Percentiles rank a stretch among this genome's conserved stretches.
Evolutionary conservation across 2,329 filamentous ascomycete species (phyloP).

Genomic region (Phyllosticta citrichinensis): DNA sequence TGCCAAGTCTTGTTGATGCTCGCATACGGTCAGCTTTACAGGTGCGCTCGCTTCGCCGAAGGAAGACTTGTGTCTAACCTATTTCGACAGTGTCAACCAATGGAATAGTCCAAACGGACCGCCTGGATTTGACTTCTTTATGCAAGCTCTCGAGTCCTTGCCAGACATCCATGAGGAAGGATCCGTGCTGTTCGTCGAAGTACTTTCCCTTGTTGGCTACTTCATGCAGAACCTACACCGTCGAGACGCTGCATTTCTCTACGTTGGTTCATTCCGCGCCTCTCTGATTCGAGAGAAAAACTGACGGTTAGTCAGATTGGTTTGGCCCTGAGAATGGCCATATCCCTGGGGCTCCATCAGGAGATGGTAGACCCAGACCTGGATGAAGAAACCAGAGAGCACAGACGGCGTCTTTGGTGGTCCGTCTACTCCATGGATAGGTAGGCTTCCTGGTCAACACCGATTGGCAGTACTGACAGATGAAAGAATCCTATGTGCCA

Average conservation of each 20-base stretch:
- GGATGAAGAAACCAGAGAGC: constrained; percentile 36
- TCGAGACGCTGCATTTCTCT: constrained; percentile 45
- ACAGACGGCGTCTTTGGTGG: constrained; percentile 46
- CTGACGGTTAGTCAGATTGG: constrained; percentile 15
- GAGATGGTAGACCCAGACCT: constrained; percentile 35
- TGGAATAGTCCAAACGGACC: constrained; percentile 44
- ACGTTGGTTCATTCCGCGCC: constrained; percentile 16
- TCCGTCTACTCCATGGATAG: constrained; percentile 46
- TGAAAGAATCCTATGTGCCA: constrained; percentile 38
- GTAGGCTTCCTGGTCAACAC: background rate
- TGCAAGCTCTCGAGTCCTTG: constrained; percentile 40
- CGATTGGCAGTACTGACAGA: background rate
- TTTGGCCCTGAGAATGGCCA: constrained; percentile 45
- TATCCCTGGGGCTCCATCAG: constrained; percentile 47
- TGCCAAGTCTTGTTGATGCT: constrained; percentile 45
- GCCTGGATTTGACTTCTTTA: constrained; percentile 47
- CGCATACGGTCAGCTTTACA: constrained; percentile 46
- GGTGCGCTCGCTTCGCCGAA: background rate
- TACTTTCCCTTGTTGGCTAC: constrained; percentile 45
- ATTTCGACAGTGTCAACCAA: constrained; percentile 40
- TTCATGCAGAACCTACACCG: constrained; percentile 50
- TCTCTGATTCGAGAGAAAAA: background rate
- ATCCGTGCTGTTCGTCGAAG: constrained; percentile 45
- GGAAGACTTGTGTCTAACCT: background rate
- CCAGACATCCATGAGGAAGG: constrained; percentile 48